A percentile compares a stretch with the other conserved stretches of the same genome.
Conservation (phyloP, 768 basidiomycete genomes). For the Dioszegia aurantiaca region DNA sequence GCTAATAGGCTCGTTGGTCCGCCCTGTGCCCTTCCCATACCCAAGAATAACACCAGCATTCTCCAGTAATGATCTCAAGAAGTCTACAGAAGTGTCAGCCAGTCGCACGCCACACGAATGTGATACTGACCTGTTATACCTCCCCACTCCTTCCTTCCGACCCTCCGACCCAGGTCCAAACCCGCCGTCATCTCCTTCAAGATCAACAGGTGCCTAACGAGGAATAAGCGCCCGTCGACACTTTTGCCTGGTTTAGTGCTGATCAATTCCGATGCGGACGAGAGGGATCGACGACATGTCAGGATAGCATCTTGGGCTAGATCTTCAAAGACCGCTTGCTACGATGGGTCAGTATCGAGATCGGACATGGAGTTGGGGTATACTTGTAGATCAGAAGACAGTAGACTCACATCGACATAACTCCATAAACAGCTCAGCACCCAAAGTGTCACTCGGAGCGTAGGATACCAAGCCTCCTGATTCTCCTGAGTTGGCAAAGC, state of each 20-base stretch:
- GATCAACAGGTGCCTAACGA: constrained; percentile 83
- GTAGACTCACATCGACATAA: constrained; percentile 73
- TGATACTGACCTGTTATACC: constrained; percentile 38
- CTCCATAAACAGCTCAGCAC: constrained; percentile 83
- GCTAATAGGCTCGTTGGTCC: constrained; percentile 7
- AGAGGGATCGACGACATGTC: constrained; percentile 76
- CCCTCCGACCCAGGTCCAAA: constrained; percentile 52
- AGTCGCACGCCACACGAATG: neutral
- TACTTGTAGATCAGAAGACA: too few species aligned
- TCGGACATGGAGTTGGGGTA: too few species aligned
- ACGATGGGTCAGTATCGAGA: too few species aligned
- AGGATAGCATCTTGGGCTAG: constrained; percentile 89
- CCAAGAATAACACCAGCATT: constrained; percentile 44
- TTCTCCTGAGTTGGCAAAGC: constrained; percentile 67
- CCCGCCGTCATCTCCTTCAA: constrained; percentile 84
- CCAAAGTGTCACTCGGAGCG: constrained; percentile 82
- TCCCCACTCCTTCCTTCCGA: constrained; percentile 48
- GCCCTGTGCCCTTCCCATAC: constrained; percentile 30
- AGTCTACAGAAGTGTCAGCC: constrained; percentile 30
- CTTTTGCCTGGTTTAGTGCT: constrained; percentile 54
- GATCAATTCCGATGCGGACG: constrained; percentile 66
- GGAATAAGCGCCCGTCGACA: constrained; percentile 78
- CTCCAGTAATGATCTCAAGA: constrained; percentile 41
- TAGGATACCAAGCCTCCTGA: constrained; percentile 88
- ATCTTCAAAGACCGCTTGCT: constrained; percentile 96